Evolutionary conservation across 768 basidiomycete species (phyloP).

Genomic region (Lactifluus piperatus): DNA sequence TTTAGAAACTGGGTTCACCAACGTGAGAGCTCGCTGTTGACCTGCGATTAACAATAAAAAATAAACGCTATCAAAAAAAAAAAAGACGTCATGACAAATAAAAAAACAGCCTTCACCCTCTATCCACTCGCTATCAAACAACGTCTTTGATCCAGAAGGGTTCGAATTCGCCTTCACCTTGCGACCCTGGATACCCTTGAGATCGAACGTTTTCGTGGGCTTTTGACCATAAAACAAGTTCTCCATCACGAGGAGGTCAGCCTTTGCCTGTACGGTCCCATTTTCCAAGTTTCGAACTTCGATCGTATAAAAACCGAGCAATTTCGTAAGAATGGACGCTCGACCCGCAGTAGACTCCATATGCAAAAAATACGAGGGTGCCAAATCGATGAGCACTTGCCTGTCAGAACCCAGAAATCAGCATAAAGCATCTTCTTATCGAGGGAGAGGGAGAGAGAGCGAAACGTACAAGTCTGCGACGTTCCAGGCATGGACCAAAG

Average conservation of each 20-base stretch:
- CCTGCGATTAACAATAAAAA: slow-evolving; percentile 36
- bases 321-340: slow-evolving; percentile 65
- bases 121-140: slow-evolving; percentile 82
- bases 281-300: slow-evolving; percentile 68
- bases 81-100: neutral
- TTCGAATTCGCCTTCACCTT: slow-evolving; percentile 46
- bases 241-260: slow-evolving; percentile 79
- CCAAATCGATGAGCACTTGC: slow-evolving; percentile 69
- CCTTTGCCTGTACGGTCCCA: slow-evolving; percentile 52
- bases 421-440: too few relatives aligned
- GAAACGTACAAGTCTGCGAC: slow-evolving; percentile 67
- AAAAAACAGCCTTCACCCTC: slow-evolving; percentile 37
- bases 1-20: slow-evolving; percentile 68
- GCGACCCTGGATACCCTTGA: slow-evolving; percentile 77
- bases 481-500: slow-evolving; percentile 79
- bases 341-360: slow-evolving; percentile 60
- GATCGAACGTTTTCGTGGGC: slow-evolving; percentile 62
- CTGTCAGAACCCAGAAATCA: too few relatives aligned
- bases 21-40: slow-evolving; percentile 53
- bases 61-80: neutral
- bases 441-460: neutral
- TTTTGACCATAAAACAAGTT: slow-evolving; percentile 70
- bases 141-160: slow-evolving; percentile 40
- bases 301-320: slow-evolving; percentile 75
- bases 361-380: slow-evolving; percentile 72